These are phyloP conservation scores for Daphne laureola DNA, from an alignment of 441 rosid species.

Conservation along the genomic window DNA sequence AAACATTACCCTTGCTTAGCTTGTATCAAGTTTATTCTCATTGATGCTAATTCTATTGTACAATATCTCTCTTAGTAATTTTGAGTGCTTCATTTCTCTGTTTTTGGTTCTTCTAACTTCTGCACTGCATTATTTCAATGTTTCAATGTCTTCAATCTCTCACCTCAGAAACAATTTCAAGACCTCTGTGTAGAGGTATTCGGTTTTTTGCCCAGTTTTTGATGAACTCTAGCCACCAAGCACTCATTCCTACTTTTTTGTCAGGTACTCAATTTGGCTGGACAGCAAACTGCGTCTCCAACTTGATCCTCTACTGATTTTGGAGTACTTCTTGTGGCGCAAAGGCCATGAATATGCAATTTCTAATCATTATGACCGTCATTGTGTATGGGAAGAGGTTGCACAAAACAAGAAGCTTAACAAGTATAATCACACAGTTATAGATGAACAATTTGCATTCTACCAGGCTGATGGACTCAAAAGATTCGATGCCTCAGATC, in stretches of 20 bases:
- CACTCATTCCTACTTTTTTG: not conserved
- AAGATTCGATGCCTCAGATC: constrained; percentile 64
- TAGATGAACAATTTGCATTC: constrained; percentile 71
- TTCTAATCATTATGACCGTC: constrained; percentile 89
- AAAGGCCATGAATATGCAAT: constrained; percentile 92
- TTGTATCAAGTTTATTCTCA: no score
- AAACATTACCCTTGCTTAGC: no score
- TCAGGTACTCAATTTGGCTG: constrained; percentile 97
- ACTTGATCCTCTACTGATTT: constrained; percentile 69
- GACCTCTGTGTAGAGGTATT: no score
- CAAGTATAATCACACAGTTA: constrained; percentile 77
- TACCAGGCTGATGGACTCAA: constrained; percentile 75
- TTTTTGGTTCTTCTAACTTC: no score
- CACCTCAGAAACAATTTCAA: no score
- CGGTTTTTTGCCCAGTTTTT: no score
- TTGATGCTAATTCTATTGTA: no score
- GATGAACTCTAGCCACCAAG: no score
- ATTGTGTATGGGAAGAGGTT: constrained; percentile 91
- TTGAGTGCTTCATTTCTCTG: no score
- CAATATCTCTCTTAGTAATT: no score
- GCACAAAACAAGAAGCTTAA: constrained; percentile 77
- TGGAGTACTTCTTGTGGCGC: constrained; percentile 95
- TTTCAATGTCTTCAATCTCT: no score
- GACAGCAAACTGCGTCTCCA: constrained; percentile 96
- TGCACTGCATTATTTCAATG: no score